Conservation (phyloP, 148 eudicot species). For the Cornus florida region DNA sequence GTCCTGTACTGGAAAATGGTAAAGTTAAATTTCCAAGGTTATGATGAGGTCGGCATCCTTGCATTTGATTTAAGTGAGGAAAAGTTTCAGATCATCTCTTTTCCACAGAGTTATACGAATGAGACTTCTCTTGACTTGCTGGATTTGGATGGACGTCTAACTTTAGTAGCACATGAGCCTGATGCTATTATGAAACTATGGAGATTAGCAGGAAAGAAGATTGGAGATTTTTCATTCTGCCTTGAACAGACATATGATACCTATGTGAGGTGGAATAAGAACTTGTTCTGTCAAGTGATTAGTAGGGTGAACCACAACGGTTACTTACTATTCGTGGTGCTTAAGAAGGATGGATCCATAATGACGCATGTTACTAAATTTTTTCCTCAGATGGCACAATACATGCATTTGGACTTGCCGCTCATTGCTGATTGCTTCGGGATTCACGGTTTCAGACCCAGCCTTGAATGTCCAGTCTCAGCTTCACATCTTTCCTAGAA, state of each 20-base stretch:
- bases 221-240: no score
- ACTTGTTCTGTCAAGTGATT: neutral
- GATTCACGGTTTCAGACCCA: neutral
- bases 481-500: neutral
- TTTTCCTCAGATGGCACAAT: neutral
- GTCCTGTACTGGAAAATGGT: conserved; percentile 8
- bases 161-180: neutral
- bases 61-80: conserved; percentile 4
- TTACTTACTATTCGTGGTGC: conserved; percentile 3
- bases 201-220: neutral
- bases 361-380: neutral
- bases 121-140: no score
- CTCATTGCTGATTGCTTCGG: neutral
- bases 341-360: no score
- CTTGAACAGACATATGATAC: neutral
- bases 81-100: neutral
- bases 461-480: neutral
- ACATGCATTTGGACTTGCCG: neutral
- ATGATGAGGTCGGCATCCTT: neutral
- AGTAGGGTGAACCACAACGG: neutral
- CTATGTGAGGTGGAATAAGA: conserved; percentile 2
- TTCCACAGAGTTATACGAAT: neutral
- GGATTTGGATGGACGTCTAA: neutral
- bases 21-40: no score
- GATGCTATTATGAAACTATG: neutral